phyloP scores from a whole-genome alignment of 768 basidiomycete species.

The Lyophyllum decastes region DNA sequence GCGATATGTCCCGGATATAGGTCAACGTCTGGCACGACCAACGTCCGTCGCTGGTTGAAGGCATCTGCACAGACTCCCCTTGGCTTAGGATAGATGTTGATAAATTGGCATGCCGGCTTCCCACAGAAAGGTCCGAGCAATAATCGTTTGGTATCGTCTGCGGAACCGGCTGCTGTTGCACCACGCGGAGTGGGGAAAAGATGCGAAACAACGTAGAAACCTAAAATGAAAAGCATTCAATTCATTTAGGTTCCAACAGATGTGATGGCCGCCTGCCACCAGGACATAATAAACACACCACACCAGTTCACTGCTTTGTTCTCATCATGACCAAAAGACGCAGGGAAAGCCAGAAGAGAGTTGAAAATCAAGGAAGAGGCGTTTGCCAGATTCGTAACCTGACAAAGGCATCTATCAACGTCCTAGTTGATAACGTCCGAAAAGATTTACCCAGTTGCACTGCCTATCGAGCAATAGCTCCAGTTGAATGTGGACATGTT shows the following conservation, averaged over 20 bases:
- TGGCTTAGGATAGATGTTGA: slow-evolving; percentile 54
- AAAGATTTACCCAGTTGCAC: slow-evolving; percentile 69
- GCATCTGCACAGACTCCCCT: slow-evolving; percentile 89
- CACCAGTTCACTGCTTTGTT: slow-evolving; percentile 88
- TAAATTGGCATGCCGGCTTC: slow-evolving; percentile 88
- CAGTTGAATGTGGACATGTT: slow-evolving; percentile 68
- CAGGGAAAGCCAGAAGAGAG: slow-evolving; percentile 66
- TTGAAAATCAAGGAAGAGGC: slow-evolving; percentile 81
- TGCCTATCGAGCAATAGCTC: slow-evolving; percentile 63
- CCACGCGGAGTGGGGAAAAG: slow-evolving; percentile 56
- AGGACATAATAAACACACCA: slow-evolving; percentile 56
- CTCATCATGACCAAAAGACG: slow-evolving; percentile 61
- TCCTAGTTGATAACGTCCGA: background rate
- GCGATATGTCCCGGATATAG: slow-evolving; percentile 91
- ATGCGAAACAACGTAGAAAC: slow-evolving; percentile 78
- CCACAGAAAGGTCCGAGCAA: slow-evolving; percentile 87
- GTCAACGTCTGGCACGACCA: slow-evolving; percentile 80
- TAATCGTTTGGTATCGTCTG: slow-evolving; percentile 35
- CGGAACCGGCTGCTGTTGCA: slow-evolving; percentile 9
- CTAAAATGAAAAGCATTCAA: slow-evolving; percentile 38
- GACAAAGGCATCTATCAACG: background rate
- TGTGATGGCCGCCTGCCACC: background rate
- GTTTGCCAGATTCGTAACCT: slow-evolving; percentile 90
- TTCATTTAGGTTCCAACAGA: background rate
- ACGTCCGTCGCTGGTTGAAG: slow-evolving; percentile 53